A percentile compares a stretch with the other conserved stretches of the same genome.
phyloP scores from a whole-genome alignment of 345 rosid species.

The Nasturtium officinale region DNA sequence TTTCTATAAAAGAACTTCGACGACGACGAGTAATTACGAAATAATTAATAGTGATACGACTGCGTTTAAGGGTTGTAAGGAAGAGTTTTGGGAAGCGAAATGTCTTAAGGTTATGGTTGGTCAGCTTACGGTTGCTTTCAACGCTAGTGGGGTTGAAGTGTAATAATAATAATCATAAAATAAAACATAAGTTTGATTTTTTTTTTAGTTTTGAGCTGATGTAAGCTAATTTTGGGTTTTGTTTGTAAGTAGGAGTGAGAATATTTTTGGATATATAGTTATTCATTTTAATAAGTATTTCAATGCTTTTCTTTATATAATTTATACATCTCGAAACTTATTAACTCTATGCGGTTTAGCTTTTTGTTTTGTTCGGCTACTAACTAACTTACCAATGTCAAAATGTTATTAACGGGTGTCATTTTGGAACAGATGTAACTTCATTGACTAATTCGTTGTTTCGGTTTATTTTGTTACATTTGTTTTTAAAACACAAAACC shows the following conservation, averaged over 20 bases:
- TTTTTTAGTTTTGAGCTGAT: not conserved
- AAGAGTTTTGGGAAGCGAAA: constrained; percentile 25
- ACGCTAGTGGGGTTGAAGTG: constrained; percentile 22
- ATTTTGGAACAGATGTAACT: no score
- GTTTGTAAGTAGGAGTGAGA: not conserved
- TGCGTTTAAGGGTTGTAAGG: constrained; percentile 34
- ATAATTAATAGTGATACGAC: constrained; percentile 14
- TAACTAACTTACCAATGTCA: no score
- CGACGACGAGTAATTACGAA: constrained; percentile 10
- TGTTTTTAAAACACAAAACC: no score
- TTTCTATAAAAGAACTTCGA: constrained; percentile 58
- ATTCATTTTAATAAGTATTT: not conserved
- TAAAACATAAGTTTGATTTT: not conserved
- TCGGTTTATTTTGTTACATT: no score
- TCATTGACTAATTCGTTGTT: no score
- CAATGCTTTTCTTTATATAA: no score
- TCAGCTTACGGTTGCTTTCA: constrained; percentile 37
- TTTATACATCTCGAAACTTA: not conserved
- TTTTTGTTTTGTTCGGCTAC: not conserved
- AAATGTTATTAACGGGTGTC: no score
- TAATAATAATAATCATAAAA: not conserved
- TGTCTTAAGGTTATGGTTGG: constrained; percentile 28
- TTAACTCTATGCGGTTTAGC: no score
- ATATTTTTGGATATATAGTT: not conserved
- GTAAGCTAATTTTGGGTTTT: not conserved